A percentile compares a stretch with the other conserved stretches of the same genome.
These are phyloP conservation scores for Astrothelium macrocarpum DNA, from an alignment of 495 filamentous ascomycete genomes.

Conservation along the genomic window DNA sequence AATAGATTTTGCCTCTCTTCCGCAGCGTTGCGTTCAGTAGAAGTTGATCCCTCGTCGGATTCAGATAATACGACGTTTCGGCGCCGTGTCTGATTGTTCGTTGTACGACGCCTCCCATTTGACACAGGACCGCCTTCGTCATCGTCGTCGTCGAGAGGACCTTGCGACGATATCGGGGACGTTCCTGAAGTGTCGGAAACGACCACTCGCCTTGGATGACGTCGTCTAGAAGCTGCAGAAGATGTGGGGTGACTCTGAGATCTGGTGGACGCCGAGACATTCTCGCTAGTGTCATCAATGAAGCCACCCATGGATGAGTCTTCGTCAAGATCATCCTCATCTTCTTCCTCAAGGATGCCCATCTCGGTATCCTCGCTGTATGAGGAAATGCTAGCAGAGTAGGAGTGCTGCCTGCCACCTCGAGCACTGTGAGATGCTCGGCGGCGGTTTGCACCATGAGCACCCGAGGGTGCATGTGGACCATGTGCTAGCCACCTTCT, in stretches of 20 bases:
- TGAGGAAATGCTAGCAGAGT: conserved; percentile 23
- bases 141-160: conserved; percentile 14
- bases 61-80: conserved; percentile 4
- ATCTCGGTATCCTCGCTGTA: conserved; percentile 19
- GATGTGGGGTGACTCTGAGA: neutral
- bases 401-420: conserved; percentile 22
- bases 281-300: conserved; percentile 21
- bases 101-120: conserved; percentile 2
- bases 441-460: conserved; percentile 10
- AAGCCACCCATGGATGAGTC: conserved; percentile 30
- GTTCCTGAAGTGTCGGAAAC: neutral
- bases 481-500: conserved; percentile 17
- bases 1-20: conserved; percentile 8
- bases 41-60: conserved; percentile 17
- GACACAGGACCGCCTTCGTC: conserved; percentile 9
- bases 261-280: neutral
- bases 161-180: neutral
- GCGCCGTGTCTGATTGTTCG: neutral
- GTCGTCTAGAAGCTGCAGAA: neutral
- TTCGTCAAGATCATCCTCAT: conserved; percentile 23
- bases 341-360: conserved; percentile 29
- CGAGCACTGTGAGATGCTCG: conserved; percentile 23
- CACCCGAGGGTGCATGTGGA: neutral
- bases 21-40: conserved; percentile 4
- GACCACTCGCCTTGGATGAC: neutral